Evolutionary conservation across 306 rosid species (phyloP), one percentile per base, ranked within the genome.

Genomic region (Astragalus glycyphyllos): DNA sequence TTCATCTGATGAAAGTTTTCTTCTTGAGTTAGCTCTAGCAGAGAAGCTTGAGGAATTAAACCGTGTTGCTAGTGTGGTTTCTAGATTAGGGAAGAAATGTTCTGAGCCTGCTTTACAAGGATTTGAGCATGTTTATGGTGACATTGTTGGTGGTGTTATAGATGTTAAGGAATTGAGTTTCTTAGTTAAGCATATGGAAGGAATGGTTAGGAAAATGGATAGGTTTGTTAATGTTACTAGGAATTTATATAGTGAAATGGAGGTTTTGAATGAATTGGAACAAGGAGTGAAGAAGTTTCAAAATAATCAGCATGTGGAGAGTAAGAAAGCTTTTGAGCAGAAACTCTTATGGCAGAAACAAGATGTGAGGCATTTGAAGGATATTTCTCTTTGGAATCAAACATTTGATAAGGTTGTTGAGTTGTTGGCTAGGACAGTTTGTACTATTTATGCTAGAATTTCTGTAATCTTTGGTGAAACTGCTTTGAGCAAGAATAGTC

Each of bases 161-260:
- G 83, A 88, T 37, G 92, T 89, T 34, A 86, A 72, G 81, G 96
- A 88, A 55, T 77, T 89, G 81, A 90, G 98, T 68, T 92, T 92
- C 79, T 79, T 92, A 48, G 98, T 88, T 31, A 92, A 85, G 84
- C 95, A 92, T 44, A 90, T 92, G 96, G 98, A 92, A 13, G 89
- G 87, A 26, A 88, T 92, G 95, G 86, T 82, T 82, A 90, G 84
- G 89, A 92, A 86, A 73, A 83, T 92, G 98, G 96, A 92, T 87
- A 88, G 95, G 86, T 86, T 78, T 72, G 90, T 92, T 62, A 87
- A 46, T 77, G 86, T 82, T 0, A 92, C 98, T 0, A 84, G 86
- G 53, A 92, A 79, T 71, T 82, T 92, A 83, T 89, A 88, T 55
- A 79, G 81, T 37, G 96, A 92, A 77, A 72, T 92, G 96, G 96